These are phyloP conservation scores for Fusarium nisikadoi DNA, from an alignment of 2,329 filamentous ascomycete species.

Conservation along the genomic window DNA sequence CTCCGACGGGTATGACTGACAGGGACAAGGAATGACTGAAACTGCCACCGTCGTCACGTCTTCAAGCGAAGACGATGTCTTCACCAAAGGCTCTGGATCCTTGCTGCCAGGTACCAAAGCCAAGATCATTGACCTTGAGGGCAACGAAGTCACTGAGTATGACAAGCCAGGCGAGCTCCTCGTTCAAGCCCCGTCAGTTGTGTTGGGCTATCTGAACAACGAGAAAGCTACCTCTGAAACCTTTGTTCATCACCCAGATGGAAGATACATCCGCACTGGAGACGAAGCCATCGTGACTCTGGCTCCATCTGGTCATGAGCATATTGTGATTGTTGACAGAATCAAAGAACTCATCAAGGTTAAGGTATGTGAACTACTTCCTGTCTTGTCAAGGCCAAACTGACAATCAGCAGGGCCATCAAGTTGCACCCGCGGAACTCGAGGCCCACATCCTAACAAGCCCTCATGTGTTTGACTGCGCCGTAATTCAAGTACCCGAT, in stretches of 20 bases:
- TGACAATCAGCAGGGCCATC: slow-evolving; percentile 64
- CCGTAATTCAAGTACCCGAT: slow-evolving; percentile 76
- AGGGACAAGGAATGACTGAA: slow-evolving; percentile 45
- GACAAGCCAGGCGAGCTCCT: slow-evolving; percentile 83
- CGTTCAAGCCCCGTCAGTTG: slow-evolving; percentile 80
- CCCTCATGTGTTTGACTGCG: slow-evolving; percentile 75
- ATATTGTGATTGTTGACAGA: slow-evolving; percentile 86
- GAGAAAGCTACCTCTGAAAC: slow-evolving; percentile 84
- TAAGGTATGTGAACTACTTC: slow-evolving; percentile 61
- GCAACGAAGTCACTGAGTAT: slow-evolving; percentile 73
- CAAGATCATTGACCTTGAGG: slow-evolving; percentile 73
- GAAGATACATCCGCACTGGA: slow-evolving; percentile 82
- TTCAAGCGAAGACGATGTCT: slow-evolving; percentile 67
- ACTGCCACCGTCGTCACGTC: slow-evolving; percentile 18
- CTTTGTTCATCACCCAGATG: slow-evolving; percentile 73
- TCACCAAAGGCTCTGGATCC: slow-evolving; percentile 74
- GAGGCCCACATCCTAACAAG: slow-evolving; percentile 80
- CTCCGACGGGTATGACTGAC: too few relatives aligned
- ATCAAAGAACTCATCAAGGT: slow-evolving; percentile 79
- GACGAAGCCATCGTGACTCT: slow-evolving; percentile 80
- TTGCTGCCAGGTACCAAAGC: slow-evolving; percentile 71
- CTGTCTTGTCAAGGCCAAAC: rapidly evolving
- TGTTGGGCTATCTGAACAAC: slow-evolving; percentile 88
- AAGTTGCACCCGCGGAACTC: slow-evolving; percentile 83
- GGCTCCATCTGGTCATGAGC: slow-evolving; percentile 75